Percentiles rank a stretch among this genome's conserved stretches.
Conservation (phyloP, 768 basidiomycete species). For the Tulasnella sp. region DNA sequence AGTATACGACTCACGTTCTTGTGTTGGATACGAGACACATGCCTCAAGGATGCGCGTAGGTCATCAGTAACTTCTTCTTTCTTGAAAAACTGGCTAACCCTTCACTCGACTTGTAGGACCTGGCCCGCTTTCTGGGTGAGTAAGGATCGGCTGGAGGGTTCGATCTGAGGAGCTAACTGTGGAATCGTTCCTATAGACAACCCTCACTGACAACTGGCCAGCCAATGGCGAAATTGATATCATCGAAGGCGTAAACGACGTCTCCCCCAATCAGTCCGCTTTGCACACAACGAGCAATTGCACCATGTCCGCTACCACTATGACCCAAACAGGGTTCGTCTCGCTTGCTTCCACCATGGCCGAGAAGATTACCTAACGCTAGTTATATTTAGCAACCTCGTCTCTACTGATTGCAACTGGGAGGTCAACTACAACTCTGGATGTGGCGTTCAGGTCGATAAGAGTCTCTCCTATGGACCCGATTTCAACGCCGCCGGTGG, state of each 20-base stretch:
- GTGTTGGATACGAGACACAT: slow-evolving; percentile 24
- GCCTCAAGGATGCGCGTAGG: slow-evolving; percentile 26
- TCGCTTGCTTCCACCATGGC: neutral
- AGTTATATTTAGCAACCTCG: neutral
- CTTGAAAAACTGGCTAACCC: neutral
- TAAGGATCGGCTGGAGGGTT: neutral
- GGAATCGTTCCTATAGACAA: neutral
- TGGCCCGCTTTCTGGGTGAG: slow-evolving; percentile 31
- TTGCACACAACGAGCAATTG: slow-evolving; percentile 28
- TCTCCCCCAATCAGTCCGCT: slow-evolving; percentile 25
- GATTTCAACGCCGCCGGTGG: slow-evolving; percentile 33
- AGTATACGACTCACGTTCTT: slow-evolving; percentile 15
- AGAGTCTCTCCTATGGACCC: slow-evolving; percentile 7
- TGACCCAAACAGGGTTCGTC: slow-evolving; percentile 28
- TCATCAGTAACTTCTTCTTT: neutral
- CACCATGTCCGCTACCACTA: slow-evolving; percentile 24
- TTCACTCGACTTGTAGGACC: slow-evolving; percentile 11
- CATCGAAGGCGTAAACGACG: slow-evolving; percentile 31
- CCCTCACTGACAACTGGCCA: neutral
- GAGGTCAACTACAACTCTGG: slow-evolving; percentile 35
- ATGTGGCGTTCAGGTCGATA: slow-evolving; percentile 33
- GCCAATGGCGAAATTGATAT: slow-evolving; percentile 30
- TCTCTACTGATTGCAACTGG: slow-evolving; percentile 24
- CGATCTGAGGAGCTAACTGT: neutral
- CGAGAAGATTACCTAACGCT: neutral